Evolutionary conservation across 345 rosid genomes (phyloP), one percentile per base, ranked within the genome.

Genomic region (Durio zibethinus): DNA sequence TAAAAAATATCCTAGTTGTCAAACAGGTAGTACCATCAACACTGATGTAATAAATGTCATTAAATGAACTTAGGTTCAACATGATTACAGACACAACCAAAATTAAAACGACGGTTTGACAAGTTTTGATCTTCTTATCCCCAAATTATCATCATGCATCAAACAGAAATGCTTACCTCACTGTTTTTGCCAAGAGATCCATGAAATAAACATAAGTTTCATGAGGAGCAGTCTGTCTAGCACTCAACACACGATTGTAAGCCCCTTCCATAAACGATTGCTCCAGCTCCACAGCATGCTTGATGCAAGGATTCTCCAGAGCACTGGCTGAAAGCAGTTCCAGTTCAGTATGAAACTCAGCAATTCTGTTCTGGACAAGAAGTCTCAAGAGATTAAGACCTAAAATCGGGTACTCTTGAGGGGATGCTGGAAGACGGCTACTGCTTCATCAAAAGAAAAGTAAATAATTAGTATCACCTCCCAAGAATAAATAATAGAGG

Each of bases 261-360:
- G 98, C 98, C 79, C 98, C 97, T 82, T 97, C 98, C 99, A 92
- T 94, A 85, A 94, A 97, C 0, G 99, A 97, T 80, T 92, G 98
- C 93, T 97, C 99, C 89, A 97, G 86, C 91, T 97, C 98, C 48
- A 92, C 98, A 0, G 99, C 98, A 77, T 97, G 97, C 82, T 89
- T 88, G 87, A 97, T 91, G 86, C 97, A 92, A 81, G 93, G 88
- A 76, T 91, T 90, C 78, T 94, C 98, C 80, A 94, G 62, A 45
- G 98, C 90, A 80, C 89, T 74, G 3, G 94, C 83, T 10, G 97
- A 85, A 50, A 97, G 97, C 74, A 97, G 78, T 68, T 97, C 98
- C 75, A 94, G 91, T 60, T 94, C 98, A 0, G 99, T 94, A 75
- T 94, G 99, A 86, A 94, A 97, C 77, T 97, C 99, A 52, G 97